Percentiles rank a stretch among this genome's conserved stretches.
These are phyloP conservation scores for Sanguinoderma infundibulare DNA, from an alignment of 1,284 basidiomycete species.

Conservation along the genomic window DNA sequence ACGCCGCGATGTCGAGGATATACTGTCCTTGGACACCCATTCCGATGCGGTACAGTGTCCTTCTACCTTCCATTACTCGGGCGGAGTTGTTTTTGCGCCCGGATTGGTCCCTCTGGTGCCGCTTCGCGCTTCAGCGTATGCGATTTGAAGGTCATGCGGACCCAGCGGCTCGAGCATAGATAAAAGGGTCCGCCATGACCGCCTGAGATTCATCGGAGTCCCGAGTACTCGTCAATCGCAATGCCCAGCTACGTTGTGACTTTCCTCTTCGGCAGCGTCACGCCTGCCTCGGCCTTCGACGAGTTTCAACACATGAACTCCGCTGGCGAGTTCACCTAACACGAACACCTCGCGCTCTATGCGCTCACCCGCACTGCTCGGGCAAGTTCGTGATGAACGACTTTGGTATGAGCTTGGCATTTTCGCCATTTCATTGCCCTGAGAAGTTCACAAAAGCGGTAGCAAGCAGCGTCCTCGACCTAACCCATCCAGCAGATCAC, in stretches of 20 bases:
- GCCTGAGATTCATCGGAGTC: background rate
- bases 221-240: background rate
- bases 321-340: background rate
- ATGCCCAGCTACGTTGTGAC: background rate
- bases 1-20: too few relatives aligned
- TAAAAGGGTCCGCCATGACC: background rate
- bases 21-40: too few relatives aligned
- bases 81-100: background rate
- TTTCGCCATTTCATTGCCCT: background rate
- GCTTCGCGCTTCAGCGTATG: background rate
- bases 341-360: background rate
- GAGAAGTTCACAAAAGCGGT: background rate
- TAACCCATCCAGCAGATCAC: slow-evolving; percentile 19
- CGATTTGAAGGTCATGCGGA: too few relatives aligned
- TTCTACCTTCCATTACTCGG: too few relatives aligned
- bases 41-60: too few relatives aligned
- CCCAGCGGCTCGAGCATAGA: background rate
- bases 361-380: background rate
- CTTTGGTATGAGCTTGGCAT: background rate
- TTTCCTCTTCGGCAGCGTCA: slow-evolving; percentile 16
- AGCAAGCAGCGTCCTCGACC: slow-evolving; percentile 10
- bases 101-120: background rate
- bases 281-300: slow-evolving; percentile 7
- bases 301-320: slow-evolving; percentile 9
- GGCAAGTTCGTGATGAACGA: slow-evolving; percentile 4